phyloP scores from a whole-genome alignment of 2,329 filamentous ascomycete genomes.

The Fusarium algeriense region DNA sequence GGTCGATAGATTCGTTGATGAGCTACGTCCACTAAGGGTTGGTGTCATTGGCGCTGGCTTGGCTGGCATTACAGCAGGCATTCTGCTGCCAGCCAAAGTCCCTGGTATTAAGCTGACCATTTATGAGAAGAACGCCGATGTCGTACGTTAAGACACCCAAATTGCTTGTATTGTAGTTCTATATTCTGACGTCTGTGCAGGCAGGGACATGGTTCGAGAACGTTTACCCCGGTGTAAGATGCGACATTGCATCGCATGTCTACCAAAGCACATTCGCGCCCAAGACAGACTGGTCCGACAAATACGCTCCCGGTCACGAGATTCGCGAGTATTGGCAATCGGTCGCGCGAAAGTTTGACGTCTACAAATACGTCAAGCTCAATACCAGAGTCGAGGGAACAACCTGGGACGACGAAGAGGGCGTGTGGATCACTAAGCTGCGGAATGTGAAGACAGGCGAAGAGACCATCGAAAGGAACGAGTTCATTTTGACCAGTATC shows the following conservation, averaged over 20 bases:
- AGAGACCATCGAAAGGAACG: slow-evolving; percentile 61
- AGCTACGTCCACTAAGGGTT: slow-evolving; percentile 51
- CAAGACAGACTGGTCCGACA: slow-evolving; percentile 76
- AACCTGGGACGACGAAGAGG: slow-evolving; percentile 65
- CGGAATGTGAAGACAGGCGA: slow-evolving; percentile 55
- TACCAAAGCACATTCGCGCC: slow-evolving; percentile 77
- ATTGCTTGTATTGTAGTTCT: fast-evolving
- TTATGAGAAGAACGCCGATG: slow-evolving; percentile 75
- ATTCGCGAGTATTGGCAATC: slow-evolving; percentile 76
- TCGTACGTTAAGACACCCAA: slow-evolving; percentile 61
- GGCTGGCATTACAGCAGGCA: slow-evolving; percentile 65
- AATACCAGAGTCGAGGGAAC: slow-evolving; percentile 67
- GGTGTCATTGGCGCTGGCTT: slow-evolving; percentile 55
- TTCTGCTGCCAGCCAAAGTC: slow-evolving; percentile 76
- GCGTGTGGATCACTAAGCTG: slow-evolving; percentile 67
- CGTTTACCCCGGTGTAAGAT: slow-evolving; percentile 73
- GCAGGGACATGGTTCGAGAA: slow-evolving; percentile 69
- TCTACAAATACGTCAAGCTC: slow-evolving; percentile 70
- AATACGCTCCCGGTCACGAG: slow-evolving; percentile 75
- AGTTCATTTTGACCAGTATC: slow-evolving; percentile 73
- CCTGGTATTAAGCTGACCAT: slow-evolving; percentile 74
- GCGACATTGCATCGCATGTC: slow-evolving; percentile 76
- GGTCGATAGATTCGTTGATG: slow-evolving; percentile 53
- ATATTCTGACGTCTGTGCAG: slow-evolving; percentile 40
- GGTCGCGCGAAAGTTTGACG: slow-evolving; percentile 72